Percentiles rank a stretch among this genome's conserved stretches.
Evolutionary conservation across 2,329 filamentous ascomycete genomes (phyloP).

Genomic region (Camptophora hylomeconis): DNA sequence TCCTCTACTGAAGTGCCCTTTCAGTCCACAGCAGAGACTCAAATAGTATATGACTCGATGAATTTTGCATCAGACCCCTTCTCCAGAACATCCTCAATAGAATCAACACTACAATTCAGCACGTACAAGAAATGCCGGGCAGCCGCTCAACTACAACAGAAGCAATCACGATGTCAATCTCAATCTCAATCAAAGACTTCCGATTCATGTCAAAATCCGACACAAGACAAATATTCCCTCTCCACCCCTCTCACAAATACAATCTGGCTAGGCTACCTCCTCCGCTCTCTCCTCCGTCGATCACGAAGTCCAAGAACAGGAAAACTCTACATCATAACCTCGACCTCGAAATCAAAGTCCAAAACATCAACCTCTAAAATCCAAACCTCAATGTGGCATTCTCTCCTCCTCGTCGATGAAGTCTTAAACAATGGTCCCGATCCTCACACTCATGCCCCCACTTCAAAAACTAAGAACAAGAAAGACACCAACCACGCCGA

Average conservation of each 20-base stretch:
- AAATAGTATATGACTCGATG: slow-evolving; percentile 1
- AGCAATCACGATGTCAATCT: slow-evolving; percentile 6
- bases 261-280: slow-evolving; percentile 49
- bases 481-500: slow-evolving; percentile 3
- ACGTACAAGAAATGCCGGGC: slow-evolving; percentile 4
- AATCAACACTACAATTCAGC: neutral
- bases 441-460: neutral
- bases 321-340: slow-evolving; percentile 7
- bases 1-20: slow-evolving; percentile 7
- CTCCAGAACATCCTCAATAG: slow-evolving; percentile 1
- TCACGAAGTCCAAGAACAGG: slow-evolving; percentile 3
- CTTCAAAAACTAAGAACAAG: no score
- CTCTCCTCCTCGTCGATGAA: neutral
- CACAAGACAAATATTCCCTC: slow-evolving; percentile 33
- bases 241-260: slow-evolving; percentile 50
- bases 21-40: neutral
- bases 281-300: slow-evolving; percentile 37
- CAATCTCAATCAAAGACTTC: slow-evolving; percentile 7
- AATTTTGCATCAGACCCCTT: slow-evolving; percentile 6
- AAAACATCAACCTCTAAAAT: neutral
- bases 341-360: neutral
- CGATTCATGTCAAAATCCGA: slow-evolving; percentile 2
- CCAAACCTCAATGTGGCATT: no score
- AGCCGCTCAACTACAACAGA: slow-evolving; percentile 1
- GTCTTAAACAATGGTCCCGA: neutral